A percentile compares a stretch with the other conserved stretches of the same genome.
These are phyloP conservation scores for Polyplosphaeria fusca DNA, from an alignment of 495 filamentous ascomycete species.

Conservation along the genomic window DNA sequence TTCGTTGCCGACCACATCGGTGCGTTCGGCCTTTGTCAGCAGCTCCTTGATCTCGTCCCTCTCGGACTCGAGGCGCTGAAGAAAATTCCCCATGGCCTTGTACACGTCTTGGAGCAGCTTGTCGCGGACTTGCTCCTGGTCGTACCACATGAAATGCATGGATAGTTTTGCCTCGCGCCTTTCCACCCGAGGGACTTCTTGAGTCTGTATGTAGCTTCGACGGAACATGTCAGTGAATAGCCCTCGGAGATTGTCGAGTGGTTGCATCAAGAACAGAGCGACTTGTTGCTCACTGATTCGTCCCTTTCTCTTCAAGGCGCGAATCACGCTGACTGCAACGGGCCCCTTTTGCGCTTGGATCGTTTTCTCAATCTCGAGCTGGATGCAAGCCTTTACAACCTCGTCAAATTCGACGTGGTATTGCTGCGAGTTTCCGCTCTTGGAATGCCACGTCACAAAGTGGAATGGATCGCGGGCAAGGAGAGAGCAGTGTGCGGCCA, in stretches of 20 bases:
- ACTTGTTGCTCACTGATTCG: slow-evolving; percentile 89
- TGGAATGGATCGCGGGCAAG: slow-evolving; percentile 67
- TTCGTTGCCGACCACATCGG: slow-evolving; percentile 77
- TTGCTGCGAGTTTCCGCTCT: slow-evolving; percentile 54
- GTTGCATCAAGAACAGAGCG: slow-evolving; percentile 67
- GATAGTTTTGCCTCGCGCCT: slow-evolving; percentile 73
- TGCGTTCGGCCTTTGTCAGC: slow-evolving; percentile 72
- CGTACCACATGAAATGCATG: slow-evolving; percentile 88
- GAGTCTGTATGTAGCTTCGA: slow-evolving; percentile 77
- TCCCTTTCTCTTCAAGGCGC: slow-evolving; percentile 78
- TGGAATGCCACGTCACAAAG: slow-evolving; percentile 61
- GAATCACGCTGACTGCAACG: slow-evolving; percentile 68
- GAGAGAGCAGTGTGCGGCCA: slow-evolving; percentile 75
- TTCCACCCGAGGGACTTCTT: slow-evolving; percentile 85
- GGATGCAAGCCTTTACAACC: slow-evolving; percentile 63
- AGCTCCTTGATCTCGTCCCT: slow-evolving; percentile 62
- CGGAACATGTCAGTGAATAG: slow-evolving; percentile 78
- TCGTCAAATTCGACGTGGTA: slow-evolving; percentile 78
- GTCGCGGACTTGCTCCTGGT: slow-evolving; percentile 62
- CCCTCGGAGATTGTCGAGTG: slow-evolving; percentile 74
- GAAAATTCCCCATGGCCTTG: slow-evolving; percentile 79
- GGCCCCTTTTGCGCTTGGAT: slow-evolving; percentile 73
- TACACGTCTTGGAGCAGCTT: slow-evolving; percentile 73
- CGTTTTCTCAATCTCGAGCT: slow-evolving; percentile 72
- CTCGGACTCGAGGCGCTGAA: slow-evolving; percentile 75